A percentile compares a stretch with the other conserved stretches of the same genome.
These are phyloP conservation scores for Annulohypoxylon nitens DNA, from an alignment of 495 filamentous ascomycete species.

Conservation along the genomic window DNA sequence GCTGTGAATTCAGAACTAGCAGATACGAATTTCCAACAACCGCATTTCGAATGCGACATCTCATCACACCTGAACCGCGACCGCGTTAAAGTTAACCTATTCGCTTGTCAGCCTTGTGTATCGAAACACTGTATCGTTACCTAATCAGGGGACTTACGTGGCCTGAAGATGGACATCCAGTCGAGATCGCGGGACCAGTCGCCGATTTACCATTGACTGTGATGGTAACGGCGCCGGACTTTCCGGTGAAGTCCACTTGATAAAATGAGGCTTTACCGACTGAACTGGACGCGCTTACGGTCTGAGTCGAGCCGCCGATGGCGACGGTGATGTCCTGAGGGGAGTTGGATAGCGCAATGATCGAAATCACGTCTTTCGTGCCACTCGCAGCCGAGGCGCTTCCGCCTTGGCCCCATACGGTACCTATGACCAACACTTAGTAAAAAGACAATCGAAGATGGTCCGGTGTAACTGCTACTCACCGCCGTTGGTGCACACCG, in stretches of 20 bases:
- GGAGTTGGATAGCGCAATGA: constrained; percentile 57
- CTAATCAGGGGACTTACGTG: constrained; percentile 56
- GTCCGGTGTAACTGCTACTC: constrained; percentile 50
- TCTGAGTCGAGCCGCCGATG: constrained; percentile 62
- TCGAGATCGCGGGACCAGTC: constrained; percentile 63
- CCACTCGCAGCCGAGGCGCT: constrained; percentile 54
- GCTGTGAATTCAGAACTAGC: background rate
- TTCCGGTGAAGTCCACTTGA: constrained; percentile 64
- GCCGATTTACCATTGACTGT: constrained; percentile 60
- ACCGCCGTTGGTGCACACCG: constrained; percentile 53
- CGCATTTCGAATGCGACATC: background rate
- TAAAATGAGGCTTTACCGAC: constrained; percentile 63
- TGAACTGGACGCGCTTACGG: constrained; percentile 53
- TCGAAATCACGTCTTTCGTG: constrained; percentile 61
- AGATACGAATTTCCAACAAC: background rate
- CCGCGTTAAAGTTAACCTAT: constrained; percentile 60
- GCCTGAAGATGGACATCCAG: constrained; percentile 59
- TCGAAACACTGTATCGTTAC: background rate
- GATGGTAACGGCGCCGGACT: constrained; percentile 66
- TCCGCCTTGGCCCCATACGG: constrained; percentile 62
- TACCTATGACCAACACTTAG: constrained; percentile 48
- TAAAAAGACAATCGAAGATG: constrained; percentile 1
- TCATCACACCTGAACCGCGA: constrained; percentile 53
- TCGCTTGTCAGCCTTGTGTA: constrained; percentile 32
- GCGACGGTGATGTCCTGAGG: constrained; percentile 59